Conservation (phyloP, 805 yeast species). For the Maudiozyma pseudohumilis region DNA sequence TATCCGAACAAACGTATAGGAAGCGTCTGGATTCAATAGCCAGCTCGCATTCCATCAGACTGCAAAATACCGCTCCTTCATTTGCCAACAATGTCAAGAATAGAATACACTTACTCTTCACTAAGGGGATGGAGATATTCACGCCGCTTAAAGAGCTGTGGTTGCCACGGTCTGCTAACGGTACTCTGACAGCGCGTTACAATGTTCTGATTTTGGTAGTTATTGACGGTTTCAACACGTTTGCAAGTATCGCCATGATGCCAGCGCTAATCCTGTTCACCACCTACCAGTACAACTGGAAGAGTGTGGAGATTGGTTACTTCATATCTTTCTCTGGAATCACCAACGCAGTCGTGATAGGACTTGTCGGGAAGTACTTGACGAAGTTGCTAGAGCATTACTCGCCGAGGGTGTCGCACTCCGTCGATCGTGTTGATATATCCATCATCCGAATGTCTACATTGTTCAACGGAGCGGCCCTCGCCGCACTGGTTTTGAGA, state of each 20-base stretch:
- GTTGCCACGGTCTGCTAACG: conserved; percentile 28
- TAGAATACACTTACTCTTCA: conserved; percentile 8
- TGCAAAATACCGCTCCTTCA: not conserved
- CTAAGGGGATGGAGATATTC: conserved; percentile 21
- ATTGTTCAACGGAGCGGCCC: conserved; percentile 25
- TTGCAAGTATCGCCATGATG: conserved; percentile 34
- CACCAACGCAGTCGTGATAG: conserved; percentile 39
- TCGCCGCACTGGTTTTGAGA: too few species aligned
- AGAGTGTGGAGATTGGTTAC: conserved; percentile 44
- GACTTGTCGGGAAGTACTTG: conserved; percentile 43
- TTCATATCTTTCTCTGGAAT: conserved; percentile 44
- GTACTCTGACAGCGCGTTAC: conserved; percentile 31
- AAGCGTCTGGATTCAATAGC: conserved; percentile 3
- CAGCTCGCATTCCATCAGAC: not conserved
- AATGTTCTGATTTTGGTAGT: conserved; percentile 41
- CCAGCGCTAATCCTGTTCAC: conserved; percentile 43
- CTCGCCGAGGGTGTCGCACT: conserved; percentile 29
- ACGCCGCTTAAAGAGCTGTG: conserved; percentile 47
- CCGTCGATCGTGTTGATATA: conserved; percentile 47
- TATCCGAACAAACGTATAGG: conserved; percentile 32
- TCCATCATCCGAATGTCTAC: conserved; percentile 8
- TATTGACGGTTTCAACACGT: conserved; percentile 36
- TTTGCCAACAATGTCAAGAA: conserved; percentile 1
- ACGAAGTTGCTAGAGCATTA: conserved; percentile 30
- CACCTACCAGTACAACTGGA: conserved; percentile 45